Evolutionary conservation across 192 early-diverging fungal species (phyloP).

Genomic region (Diversispora epigaea): DNA sequence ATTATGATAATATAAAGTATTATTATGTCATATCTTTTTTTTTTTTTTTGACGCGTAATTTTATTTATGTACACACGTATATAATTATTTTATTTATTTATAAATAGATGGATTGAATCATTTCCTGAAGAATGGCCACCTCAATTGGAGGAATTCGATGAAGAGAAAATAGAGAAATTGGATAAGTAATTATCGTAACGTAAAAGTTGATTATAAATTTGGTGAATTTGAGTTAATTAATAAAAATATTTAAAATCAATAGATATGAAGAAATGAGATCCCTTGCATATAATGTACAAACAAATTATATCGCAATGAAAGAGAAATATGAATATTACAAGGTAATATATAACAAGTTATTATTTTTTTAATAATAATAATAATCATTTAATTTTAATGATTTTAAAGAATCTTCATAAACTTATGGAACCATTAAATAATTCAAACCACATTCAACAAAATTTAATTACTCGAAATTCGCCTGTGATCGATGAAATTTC

Average conservation of each 20-base stretch:
- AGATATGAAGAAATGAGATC: conserved; percentile 9
- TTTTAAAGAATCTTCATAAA: not conserved
- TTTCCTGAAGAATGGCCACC: conserved; percentile 21
- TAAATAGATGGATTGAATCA: conserved; percentile 28
- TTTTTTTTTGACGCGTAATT: not conserved
- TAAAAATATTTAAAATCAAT: not conserved
- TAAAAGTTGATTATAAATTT: not conserved
- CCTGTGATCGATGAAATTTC: conserved; percentile 14
- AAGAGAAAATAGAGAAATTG: not conserved
- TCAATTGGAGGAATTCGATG: not conserved
- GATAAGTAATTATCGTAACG: not conserved
- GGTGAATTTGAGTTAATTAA: not conserved
- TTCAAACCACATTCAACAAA: not conserved
- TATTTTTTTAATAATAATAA: not conserved
- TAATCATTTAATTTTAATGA: not conserved
- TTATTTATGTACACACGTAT: no score
- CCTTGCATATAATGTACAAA: not conserved
- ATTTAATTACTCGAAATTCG: conserved; percentile 6
- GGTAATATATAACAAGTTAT: not conserved
- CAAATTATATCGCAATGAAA: conserved; percentile 20
- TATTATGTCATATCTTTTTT: not conserved
- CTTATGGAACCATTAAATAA: conserved; percentile 1
- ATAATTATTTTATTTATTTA: not conserved
- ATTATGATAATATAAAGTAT: conserved; percentile 22
- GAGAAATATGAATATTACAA: conserved; percentile 25